Evolutionary conservation across 805 yeast genomes (phyloP), one percentile per base, ranked within the genome.

Genomic region (Candida hungchunana): DNA sequence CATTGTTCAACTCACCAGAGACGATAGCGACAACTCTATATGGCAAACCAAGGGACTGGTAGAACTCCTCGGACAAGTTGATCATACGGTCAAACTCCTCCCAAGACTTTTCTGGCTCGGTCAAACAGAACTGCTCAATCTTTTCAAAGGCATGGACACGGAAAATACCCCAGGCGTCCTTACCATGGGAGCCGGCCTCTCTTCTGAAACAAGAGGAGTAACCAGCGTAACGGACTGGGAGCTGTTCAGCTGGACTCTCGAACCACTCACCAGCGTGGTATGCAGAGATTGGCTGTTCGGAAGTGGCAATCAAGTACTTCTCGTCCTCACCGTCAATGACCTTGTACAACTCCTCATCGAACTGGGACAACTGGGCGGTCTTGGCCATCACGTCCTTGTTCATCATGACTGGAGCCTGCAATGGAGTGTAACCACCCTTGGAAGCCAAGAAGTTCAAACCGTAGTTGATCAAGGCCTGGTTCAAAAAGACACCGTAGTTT

Each of bases 131-230:
- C 69, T 93, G 98, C 71, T 93, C 98, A 56, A 93, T 87, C 70
- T 93, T 93, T 71, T 93, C 98, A 59, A 93, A 93, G 44, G 95
- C 95, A 61, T 93, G 98, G 41, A 93, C 97, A 69, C 98, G 83
- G 80, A 93, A 93, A 49, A 93, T 88, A 68, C 98, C 98, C 98
- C 98, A 93, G 32, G 98, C 98, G 59, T 93, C 98, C 64, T 90
- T 90, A 64, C 98, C 98, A 58, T 90, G 97, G 48, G 96, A 82
- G 51, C 98, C 98, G 40, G 98, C 98, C 71, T 93, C 98, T 71
- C 98, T 85, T 68, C 98, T 82, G 81, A 93, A 93, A 79, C 98
- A 93, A 31, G 97, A 84, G 24, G 97, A 88, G 73, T 83, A 93
- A 56, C 98, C 98, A 32, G 96, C 98, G 58, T 93, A 93, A 67